Evolutionary conservation across 148 eudicot species (phyloP).

Genomic region (Camellia lanceoleosa): DNA sequence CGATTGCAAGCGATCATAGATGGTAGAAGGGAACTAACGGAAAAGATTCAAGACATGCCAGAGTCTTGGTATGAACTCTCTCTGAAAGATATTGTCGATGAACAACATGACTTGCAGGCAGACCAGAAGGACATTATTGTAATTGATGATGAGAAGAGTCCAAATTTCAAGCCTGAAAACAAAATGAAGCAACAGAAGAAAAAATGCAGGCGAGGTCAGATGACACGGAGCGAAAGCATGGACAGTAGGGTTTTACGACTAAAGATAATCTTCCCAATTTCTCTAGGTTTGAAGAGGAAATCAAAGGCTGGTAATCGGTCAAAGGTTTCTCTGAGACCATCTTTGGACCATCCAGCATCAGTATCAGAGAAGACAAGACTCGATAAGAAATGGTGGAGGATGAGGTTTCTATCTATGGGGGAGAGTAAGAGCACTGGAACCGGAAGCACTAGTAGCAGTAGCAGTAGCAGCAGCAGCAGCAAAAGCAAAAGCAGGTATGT

Average conservation of each 20-base stretch:
- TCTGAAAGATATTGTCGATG: conserved; percentile 30
- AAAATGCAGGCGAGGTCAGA: neutral
- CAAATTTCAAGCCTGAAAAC: neutral
- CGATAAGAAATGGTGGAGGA: conserved; percentile 28
- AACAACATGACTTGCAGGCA: neutral
- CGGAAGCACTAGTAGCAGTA: conserved; percentile 11
- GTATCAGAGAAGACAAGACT: conserved; percentile 10
- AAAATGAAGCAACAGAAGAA: neutral
- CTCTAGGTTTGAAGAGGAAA: conserved; percentile 22
- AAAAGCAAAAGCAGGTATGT: neutral
- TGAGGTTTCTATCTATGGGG: conserved; percentile 12
- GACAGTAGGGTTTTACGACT: conserved; percentile 33
- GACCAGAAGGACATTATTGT: neutral
- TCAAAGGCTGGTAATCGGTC: conserved; percentile 5
- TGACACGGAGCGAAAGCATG: conserved; percentile 32
- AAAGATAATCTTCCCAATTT: conserved; percentile 29
- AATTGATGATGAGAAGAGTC: neutral
- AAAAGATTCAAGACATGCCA: conserved; percentile 30
- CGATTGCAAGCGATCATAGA: conserved; percentile 23
- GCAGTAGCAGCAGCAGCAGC: conserved; percentile 4
- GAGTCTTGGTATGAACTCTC: conserved; percentile 37
- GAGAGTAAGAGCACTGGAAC: conserved; percentile 11
- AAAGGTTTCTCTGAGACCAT: conserved; percentile 6
- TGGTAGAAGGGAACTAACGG: conserved; percentile 23
- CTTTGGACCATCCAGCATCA: neutral